These are phyloP conservation scores for Colletotrichum viniferum DNA, from an alignment of 2,329 filamentous ascomycete genomes.

Conservation along the genomic window DNA sequence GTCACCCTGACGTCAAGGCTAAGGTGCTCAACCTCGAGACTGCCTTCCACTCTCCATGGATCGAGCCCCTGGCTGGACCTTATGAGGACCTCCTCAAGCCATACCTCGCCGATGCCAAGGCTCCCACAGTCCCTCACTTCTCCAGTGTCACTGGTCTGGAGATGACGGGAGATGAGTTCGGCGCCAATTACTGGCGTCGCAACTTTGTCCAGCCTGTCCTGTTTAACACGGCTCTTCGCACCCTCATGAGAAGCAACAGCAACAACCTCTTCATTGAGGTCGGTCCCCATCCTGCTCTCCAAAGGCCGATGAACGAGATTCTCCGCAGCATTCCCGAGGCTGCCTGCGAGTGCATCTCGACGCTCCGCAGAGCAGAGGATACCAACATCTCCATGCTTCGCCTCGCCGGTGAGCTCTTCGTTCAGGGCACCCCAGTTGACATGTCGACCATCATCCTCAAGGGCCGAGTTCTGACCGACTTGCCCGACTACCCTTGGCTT, in stretches of 20 bases:
- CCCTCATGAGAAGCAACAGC: not conserved
- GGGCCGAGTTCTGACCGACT: not conserved
- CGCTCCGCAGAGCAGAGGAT: constrained; percentile 55
- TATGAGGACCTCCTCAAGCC: constrained; percentile 8
- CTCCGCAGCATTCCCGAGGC: constrained; percentile 34
- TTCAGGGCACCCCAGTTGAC: constrained; percentile 45
- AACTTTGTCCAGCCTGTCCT: constrained; percentile 44
- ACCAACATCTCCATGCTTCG: constrained; percentile 49
- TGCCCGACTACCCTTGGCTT: constrained; percentile 7
- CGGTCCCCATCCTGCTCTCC: constrained; percentile 25
- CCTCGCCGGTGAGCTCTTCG: constrained; percentile 47
- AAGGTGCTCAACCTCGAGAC: constrained; percentile 40
- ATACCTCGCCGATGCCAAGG: not conserved
- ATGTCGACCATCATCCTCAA: constrained; percentile 27
- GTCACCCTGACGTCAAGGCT: constrained; percentile 31
- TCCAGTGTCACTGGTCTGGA: constrained; percentile 33
- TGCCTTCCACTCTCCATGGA: constrained; percentile 43
- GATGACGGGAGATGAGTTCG: constrained; percentile 15
- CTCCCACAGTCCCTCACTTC: not conserved
- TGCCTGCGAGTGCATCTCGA: constrained; percentile 40
- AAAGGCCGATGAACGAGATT: constrained; percentile 25
- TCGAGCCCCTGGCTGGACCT: constrained; percentile 22
- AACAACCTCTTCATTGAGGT: constrained; percentile 25
- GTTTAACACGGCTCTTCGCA: constrained; percentile 45
- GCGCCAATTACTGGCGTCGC: constrained; percentile 45